phyloP scores from a whole-genome alignment of 805 yeast species.

The Yamadazyma akitaensis region DNA sequence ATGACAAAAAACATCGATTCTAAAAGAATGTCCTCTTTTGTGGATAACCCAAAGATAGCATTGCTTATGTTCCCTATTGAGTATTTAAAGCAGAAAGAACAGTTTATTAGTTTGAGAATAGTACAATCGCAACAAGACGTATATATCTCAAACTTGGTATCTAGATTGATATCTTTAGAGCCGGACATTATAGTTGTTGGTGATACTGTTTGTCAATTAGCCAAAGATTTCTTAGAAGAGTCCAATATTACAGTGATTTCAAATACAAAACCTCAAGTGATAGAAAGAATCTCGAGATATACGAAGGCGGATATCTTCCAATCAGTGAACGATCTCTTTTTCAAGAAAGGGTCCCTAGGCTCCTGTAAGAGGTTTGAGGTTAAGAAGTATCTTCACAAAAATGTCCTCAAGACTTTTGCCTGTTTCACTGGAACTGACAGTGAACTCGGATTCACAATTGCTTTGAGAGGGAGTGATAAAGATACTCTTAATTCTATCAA shows the following conservation, averaged over 20 bases:
- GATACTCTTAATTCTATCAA: slow-evolving; percentile 65
- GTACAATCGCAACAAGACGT: slow-evolving; percentile 86
- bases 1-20: slow-evolving; percentile 82
- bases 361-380: slow-evolving; percentile 70
- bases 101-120: slow-evolving; percentile 77
- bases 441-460: slow-evolving; percentile 77
- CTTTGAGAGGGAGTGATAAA: slow-evolving; percentile 74
- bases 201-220: slow-evolving; percentile 78
- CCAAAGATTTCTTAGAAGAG: slow-evolving; percentile 64
- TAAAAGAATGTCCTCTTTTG: slow-evolving; percentile 65
- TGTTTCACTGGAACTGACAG: slow-evolving; percentile 74
- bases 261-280: slow-evolving; percentile 75
- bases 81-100: slow-evolving; percentile 72
- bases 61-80: slow-evolving; percentile 87
- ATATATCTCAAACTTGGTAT: slow-evolving; percentile 75
- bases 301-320: slow-evolving; percentile 83
- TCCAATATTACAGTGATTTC: slow-evolving; percentile 80
- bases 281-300: slow-evolving; percentile 71
- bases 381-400: slow-evolving; percentile 56
- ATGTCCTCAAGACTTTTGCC: slow-evolving; percentile 65
- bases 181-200: slow-evolving; percentile 81
- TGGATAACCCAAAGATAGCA: slow-evolving; percentile 71
- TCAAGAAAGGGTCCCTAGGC: slow-evolving; percentile 60
- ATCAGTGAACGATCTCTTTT: slow-evolving; percentile 80
- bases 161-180: slow-evolving; percentile 66